Percentiles rank a stretch among this genome's conserved stretches.
Evolutionary conservation across 371 early-diverging fungal species (phyloP).

Genomic region (Mortierella sp.): DNA sequence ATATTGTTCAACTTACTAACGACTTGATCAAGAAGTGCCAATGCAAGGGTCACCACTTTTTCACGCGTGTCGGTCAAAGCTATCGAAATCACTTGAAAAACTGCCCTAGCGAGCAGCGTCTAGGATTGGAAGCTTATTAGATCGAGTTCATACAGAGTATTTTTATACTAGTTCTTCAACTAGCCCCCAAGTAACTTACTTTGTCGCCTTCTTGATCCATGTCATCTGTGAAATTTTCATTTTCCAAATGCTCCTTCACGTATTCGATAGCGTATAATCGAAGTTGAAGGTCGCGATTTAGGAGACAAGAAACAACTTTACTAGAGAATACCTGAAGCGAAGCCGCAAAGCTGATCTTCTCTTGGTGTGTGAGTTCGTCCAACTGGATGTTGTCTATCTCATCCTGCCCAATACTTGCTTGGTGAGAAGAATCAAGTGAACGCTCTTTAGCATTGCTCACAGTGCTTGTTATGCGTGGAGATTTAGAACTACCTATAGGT

Average conservation of each 20-base stretch:
- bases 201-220: conserved; percentile 24
- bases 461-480: neutral
- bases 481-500: neutral
- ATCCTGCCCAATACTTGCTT: conserved; percentile 11
- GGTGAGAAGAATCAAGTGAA: neutral
- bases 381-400: conserved; percentile 34
- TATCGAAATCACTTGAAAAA: conserved; percentile 69
- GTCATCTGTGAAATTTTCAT: conserved; percentile 37
- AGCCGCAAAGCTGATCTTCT: conserved; percentile 60
- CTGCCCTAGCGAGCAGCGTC: conserved; percentile 65
- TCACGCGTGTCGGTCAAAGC: conserved; percentile 78
- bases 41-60: conserved; percentile 61
- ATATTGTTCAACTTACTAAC: conserved; percentile 59
- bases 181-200: conserved; percentile 12
- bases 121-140: conserved; percentile 1
- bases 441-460: conserved; percentile 8
- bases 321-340: conserved; percentile 37
- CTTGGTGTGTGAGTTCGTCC: conserved; percentile 68
- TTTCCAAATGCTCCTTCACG: conserved; percentile 45
- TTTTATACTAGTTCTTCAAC: neutral
- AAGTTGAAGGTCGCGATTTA: conserved; percentile 38
- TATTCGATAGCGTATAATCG: conserved; percentile 41
- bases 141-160: neutral
- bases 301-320: conserved; percentile 29
- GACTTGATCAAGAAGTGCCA: conserved; percentile 69